Evolutionary conservation across 1,284 basidiomycete species (phyloP).

Genomic region (Pseudozyma sp.): DNA sequence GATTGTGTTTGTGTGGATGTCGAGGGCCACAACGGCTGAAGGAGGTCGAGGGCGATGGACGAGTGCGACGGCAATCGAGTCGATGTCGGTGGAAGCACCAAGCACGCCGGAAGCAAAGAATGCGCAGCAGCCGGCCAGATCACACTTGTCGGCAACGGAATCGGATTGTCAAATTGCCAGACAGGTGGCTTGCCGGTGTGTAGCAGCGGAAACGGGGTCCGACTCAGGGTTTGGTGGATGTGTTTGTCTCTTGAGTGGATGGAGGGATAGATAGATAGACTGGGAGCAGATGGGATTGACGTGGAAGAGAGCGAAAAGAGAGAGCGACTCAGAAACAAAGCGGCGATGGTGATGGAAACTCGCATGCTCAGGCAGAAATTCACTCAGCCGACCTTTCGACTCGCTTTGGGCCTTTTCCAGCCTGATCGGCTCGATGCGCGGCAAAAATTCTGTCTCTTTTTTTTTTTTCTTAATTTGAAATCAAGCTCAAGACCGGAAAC

Average conservation of each 20-base stretch:
- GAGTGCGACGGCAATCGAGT: not conserved
- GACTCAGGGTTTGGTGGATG: slow-evolving; percentile 6
- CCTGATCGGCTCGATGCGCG: slow-evolving; percentile 39
- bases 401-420: slow-evolving; percentile 11
- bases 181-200: not conserved
- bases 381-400: not conserved
- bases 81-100: slow-evolving; percentile 29
- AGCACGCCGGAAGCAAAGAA: not conserved
- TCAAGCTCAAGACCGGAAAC: slow-evolving; percentile 3
- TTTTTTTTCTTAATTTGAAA: not conserved
- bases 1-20: slow-evolving; percentile 10
- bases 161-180: no score
- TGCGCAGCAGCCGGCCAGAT: slow-evolving; percentile 3
- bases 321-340: not conserved
- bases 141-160: slow-evolving; percentile 20
- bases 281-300: not conserved
- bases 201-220: slow-evolving; percentile 4
- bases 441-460: not conserved
- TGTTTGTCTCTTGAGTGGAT: not conserved
- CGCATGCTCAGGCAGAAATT: not conserved
- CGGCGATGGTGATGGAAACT: slow-evolving; percentile 19
- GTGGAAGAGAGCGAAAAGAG: not conserved
- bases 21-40: slow-evolving; percentile 2
- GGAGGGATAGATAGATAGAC: no score
- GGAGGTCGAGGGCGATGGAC: no score